Evolutionary conservation across 2,329 filamentous ascomycete species (phyloP).

Genomic region (Chaetomium sp.): DNA sequence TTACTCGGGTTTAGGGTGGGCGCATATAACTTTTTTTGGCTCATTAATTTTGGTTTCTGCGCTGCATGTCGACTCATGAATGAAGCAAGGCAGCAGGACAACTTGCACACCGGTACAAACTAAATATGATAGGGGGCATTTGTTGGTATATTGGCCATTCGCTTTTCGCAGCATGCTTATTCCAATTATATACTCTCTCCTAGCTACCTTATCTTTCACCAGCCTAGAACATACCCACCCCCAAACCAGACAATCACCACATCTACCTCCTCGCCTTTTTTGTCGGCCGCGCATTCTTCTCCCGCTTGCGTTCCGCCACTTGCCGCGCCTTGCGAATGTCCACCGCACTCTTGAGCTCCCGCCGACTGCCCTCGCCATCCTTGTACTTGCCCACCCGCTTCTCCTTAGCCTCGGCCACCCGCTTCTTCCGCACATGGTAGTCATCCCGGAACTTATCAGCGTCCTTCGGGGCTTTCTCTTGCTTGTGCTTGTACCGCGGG

Average conservation of each 20-base stretch:
- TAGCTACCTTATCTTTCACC: no score
- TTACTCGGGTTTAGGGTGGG: background rate
- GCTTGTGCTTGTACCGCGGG: constrained; percentile 75
- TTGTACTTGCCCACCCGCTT: constrained; percentile 69
- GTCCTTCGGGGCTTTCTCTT: constrained; percentile 82
- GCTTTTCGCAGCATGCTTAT: no score
- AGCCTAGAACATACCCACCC: background rate
- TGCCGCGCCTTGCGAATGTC: constrained; percentile 81
- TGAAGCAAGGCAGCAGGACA: no score
- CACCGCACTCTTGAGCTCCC: constrained; percentile 73
- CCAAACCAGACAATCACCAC: background rate
- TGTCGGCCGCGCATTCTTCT: constrained; percentile 81
- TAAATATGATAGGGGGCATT: no score
- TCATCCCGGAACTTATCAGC: constrained; percentile 90
- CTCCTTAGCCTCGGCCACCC: constrained; percentile 79
- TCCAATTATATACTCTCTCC: no score
- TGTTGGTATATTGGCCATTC: no score
- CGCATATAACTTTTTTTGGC: constrained; percentile 7
- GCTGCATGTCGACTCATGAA: no score
- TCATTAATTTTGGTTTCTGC: background rate
- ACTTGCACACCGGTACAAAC: no score
- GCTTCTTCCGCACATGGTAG: constrained; percentile 84
- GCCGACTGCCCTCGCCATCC: constrained; percentile 64
- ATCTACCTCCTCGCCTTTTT: constrained; percentile 42
- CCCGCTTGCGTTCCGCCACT: constrained; percentile 65